Conservation (phyloP, 2,329 filamentous ascomycete species). For the Botrytis galanthina region DNA sequence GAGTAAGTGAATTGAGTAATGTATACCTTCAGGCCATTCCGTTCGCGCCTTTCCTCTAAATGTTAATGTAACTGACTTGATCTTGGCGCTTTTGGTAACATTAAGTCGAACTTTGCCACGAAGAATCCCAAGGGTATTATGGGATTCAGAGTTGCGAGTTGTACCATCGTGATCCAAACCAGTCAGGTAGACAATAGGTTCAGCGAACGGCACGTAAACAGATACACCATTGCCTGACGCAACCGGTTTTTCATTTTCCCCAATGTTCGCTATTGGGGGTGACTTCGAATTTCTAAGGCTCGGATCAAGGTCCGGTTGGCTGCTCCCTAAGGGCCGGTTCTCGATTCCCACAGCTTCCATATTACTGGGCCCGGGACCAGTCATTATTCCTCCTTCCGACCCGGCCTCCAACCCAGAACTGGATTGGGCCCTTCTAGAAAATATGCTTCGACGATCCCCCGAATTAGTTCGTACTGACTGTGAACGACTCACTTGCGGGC, state of each 20-base stretch:
- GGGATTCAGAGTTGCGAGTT: slow-evolving; percentile 29
- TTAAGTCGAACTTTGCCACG: slow-evolving; percentile 79
- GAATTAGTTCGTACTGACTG: slow-evolving; percentile 27
- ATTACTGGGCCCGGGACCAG: slow-evolving; percentile 24
- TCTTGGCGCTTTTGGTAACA: slow-evolving; percentile 85
- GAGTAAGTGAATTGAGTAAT: neutral
- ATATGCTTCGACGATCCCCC: slow-evolving; percentile 29
- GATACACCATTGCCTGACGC: slow-evolving; percentile 73
- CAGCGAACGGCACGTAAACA: slow-evolving; percentile 71
- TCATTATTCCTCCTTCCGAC: slow-evolving; percentile 25
- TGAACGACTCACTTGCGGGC: slow-evolving; percentile 27
- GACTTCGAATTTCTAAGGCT: neutral
- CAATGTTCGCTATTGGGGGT: slow-evolving; percentile 3
- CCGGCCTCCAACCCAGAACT: slow-evolving; percentile 15
- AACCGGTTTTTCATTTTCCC: slow-evolving; percentile 61
- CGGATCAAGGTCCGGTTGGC: slow-evolving; percentile 10
- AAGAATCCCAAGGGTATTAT: slow-evolving; percentile 67
- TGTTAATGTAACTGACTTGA: slow-evolving; percentile 86
- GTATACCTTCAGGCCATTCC: slow-evolving; percentile 90
- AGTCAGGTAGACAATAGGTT: slow-evolving; percentile 76
- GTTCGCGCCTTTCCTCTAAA: slow-evolving; percentile 83
- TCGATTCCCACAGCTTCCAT: slow-evolving; percentile 7
- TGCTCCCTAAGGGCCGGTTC: slow-evolving; percentile 4
- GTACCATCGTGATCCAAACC: slow-evolving; percentile 63
- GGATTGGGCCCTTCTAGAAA: slow-evolving; percentile 29